phyloP scores from a whole-genome alignment of 306 rosid genomes.

The Myrica gale region DNA sequence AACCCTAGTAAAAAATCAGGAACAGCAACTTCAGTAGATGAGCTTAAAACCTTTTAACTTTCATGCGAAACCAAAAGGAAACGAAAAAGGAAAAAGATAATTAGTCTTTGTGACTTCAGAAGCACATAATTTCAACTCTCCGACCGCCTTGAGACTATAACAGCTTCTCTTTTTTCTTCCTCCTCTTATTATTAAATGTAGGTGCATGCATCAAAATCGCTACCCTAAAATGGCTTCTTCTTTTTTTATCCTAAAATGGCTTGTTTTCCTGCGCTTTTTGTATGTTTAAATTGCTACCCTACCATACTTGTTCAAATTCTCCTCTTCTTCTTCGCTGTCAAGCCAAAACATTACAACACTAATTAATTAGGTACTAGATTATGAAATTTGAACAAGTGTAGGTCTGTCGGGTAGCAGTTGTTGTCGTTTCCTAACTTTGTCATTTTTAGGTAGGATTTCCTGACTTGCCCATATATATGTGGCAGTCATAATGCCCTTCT shows the following conservation, averaged over 20 bases:
- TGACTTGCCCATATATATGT: background rate
- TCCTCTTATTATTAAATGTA: background rate
- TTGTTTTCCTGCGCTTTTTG: background rate
- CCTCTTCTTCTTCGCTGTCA: background rate
- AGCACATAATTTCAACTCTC: too few relatives aligned
- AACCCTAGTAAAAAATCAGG: constrained; percentile 43
- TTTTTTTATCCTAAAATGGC: background rate
- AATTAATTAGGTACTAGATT: constrained; percentile 6
- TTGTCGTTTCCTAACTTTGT: constrained; percentile 19
- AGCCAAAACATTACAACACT: background rate
- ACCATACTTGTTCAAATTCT: background rate
- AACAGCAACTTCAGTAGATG: too few relatives aligned
- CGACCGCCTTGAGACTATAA: too few relatives aligned
- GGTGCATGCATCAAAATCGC: background rate
- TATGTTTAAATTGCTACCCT: too few relatives aligned
- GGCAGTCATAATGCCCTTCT: background rate
- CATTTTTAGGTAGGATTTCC: constrained; percentile 24
- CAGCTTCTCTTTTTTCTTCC: too few relatives aligned
- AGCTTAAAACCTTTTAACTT: too few relatives aligned
- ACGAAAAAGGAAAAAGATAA: too few relatives aligned
- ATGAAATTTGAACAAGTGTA: background rate
- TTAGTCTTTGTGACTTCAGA: too few relatives aligned
- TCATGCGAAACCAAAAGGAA: too few relatives aligned
- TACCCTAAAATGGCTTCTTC: background rate
- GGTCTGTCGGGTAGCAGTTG: background rate